These are phyloP conservation scores for Annulohypoxylon nitens DNA, from an alignment of 495 filamentous ascomycete genomes.

Conservation along the genomic window DNA sequence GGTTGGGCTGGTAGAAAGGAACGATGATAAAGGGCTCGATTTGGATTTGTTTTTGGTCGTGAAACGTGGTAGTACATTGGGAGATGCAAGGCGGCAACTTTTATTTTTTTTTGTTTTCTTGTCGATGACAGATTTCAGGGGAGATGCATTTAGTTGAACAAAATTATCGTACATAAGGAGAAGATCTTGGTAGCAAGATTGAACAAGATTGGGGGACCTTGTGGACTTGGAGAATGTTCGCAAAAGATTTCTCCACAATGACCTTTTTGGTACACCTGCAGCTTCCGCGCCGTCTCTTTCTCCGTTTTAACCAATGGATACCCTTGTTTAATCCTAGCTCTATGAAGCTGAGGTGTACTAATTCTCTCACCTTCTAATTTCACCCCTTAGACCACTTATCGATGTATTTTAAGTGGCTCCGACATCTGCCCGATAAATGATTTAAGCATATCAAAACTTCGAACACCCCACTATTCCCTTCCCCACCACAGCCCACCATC, in stretches of 20 bases:
- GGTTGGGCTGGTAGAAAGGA: constrained; percentile 22
- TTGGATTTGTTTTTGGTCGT: constrained; percentile 28
- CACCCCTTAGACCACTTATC: constrained; percentile 28
- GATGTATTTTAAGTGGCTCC: not conserved
- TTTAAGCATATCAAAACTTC: constrained; percentile 30
- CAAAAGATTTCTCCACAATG: constrained; percentile 45
- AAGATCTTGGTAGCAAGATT: constrained; percentile 30
- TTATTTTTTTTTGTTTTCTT: not conserved
- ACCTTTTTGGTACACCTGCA: constrained; percentile 43
- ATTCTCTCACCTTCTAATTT: constrained; percentile 25
- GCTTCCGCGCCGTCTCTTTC: constrained; percentile 47
- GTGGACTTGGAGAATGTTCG: constrained; percentile 34
- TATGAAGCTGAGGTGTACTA: constrained; percentile 29
- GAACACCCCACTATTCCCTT: constrained; percentile 29
- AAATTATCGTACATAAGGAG: constrained; percentile 28
- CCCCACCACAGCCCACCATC: constrained; percentile 20
- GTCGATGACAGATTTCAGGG: constrained; percentile 23
- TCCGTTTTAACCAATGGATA: constrained; percentile 43
- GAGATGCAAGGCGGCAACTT: constrained; percentile 22
- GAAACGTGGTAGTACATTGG: constrained; percentile 48
- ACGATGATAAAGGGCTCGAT: constrained; percentile 32
- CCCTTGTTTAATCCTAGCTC: constrained; percentile 26
- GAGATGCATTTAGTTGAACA: constrained; percentile 26
- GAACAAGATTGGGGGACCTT: constrained; percentile 23
- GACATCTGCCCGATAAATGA: not conserved